Base-by-base conservation (phyloP, 495 filamentous ascomycete species). In the Coniosporium apollinis region DNA sequence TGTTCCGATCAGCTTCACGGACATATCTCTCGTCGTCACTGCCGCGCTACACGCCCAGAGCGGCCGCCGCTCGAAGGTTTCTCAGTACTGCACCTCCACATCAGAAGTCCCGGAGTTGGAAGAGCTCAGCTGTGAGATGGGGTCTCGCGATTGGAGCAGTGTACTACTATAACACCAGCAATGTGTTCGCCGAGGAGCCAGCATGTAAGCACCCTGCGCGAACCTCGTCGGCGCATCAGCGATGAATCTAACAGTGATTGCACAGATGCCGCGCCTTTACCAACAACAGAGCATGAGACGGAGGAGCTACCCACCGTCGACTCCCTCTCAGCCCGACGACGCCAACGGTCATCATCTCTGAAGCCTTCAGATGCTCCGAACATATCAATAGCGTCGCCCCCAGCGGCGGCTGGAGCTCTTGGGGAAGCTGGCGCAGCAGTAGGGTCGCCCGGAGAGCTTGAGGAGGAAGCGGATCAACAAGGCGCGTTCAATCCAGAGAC, bases 401-500 rank as follows among this genome's bases (percentile, higher is more conserved):
- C 28, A 15, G 10, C 36, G 1, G 15, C 43, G 8, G 35, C 42
- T 3, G 41, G 34, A 29, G 37, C 16, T 19, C 21, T 39, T 39
- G 38, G 42, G 19, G 37, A 38, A 26, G 28, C 36, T 11, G 37
- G 43, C 0, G 45, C 38, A 5, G 43, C 50, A 16, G 11, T 40
- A 26, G 43, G 39, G 10, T 56, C 26, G 43, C 50, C 24, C 48
- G 67, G 73, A 42, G 75, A 70, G 4, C 60, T 89, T 11, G 77
- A 89, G 56, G 70, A 80, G 31, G 82, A 94, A 57, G 83, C 84
- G 15, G 66, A 57, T 34, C 67, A 83, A 42, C 71, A 94, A 55
- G 89, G 86, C 15, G 89, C 89, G 0, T 97, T 94, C 62, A 87
- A 97, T 57, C 82, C 83, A 9, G 91, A 96, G 66, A 97, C 89